Evolutionary conservation across 2,329 filamentous ascomycete species (phyloP).

Genomic region (Seiridium cupressi): DNA sequence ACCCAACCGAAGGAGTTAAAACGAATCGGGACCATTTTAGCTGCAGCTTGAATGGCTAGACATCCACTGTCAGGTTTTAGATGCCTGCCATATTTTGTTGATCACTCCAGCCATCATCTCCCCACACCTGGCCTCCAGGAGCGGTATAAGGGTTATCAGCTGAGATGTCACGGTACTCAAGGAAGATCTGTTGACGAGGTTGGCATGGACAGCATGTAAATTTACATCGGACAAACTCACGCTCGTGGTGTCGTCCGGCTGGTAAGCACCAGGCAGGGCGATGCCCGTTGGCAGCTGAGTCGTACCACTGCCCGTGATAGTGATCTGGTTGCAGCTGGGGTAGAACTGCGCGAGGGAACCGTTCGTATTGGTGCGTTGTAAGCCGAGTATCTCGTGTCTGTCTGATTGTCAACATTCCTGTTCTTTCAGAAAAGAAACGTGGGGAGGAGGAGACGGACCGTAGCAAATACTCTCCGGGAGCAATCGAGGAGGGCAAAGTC

Average conservation of each 20-base stretch:
- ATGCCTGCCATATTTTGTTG: constrained; percentile 2
- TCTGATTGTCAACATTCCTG: not conserved
- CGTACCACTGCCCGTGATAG: constrained; percentile 15
- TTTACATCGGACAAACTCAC: not conserved
- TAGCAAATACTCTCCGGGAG: constrained; percentile 2
- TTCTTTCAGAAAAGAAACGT: no score
- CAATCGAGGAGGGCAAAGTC: not conserved
- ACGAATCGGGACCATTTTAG: not conserved
- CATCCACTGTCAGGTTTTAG: not conserved
- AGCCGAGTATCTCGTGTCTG: constrained; percentile 12
- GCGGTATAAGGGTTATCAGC: constrained; percentile 18
- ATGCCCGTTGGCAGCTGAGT: constrained; percentile 13
- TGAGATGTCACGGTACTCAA: constrained; percentile 22
- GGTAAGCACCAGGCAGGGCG: constrained; percentile 20
- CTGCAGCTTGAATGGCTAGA: no score
- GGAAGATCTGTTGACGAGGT: constrained; percentile 17
- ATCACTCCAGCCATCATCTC: constrained; percentile 13
- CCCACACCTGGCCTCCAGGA: constrained; percentile 19
- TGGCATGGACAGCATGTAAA: not conserved
- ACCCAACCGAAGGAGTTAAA: not conserved
- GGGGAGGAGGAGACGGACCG: not conserved
- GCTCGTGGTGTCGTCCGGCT: constrained; percentile 16
- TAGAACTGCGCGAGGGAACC: constrained; percentile 17
- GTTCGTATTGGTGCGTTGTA: constrained; percentile 14
- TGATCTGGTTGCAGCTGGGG: constrained; percentile 18